Evolutionary conservation across 2,329 filamentous ascomycete species (phyloP).

Genomic region (Alternaria metachromatica): DNA sequence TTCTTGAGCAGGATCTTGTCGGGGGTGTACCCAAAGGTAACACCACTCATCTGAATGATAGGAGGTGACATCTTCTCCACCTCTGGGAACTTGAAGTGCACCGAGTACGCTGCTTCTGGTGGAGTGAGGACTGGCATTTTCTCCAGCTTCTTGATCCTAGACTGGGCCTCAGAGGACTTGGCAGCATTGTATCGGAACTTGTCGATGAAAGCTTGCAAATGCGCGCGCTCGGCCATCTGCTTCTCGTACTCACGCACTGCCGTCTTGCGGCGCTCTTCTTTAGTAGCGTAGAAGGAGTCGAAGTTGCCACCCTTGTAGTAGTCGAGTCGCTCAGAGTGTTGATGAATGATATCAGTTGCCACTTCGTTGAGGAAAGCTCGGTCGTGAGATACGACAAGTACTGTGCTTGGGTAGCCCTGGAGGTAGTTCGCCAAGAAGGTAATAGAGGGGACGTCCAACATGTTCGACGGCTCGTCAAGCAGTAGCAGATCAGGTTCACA

Average conservation of each 20-base stretch:
- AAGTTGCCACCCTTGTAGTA: constrained; percentile 99
- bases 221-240: constrained; percentile 91
- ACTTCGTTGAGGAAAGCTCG: constrained; percentile 98
- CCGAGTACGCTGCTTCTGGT: constrained; percentile 92
- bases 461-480: constrained; percentile 99
- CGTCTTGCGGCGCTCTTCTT: constrained; percentile 95
- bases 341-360: constrained; percentile 98
- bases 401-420: constrained; percentile 89
- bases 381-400: constrained; percentile 98
- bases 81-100: constrained; percentile 96
- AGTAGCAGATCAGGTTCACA: constrained; percentile 95
- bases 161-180: constrained; percentile 97
- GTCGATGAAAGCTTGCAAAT: constrained; percentile 97
- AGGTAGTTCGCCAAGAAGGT: constrained; percentile 97
- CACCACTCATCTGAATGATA: constrained; percentile 95
- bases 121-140: constrained; percentile 91
- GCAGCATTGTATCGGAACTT: constrained; percentile 99
- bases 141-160: constrained; percentile 98
- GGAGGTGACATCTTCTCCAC: constrained; percentile 97
- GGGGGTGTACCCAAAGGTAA: constrained; percentile 84
- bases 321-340: constrained; percentile 94
- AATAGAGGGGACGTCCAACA: constrained; percentile 99
- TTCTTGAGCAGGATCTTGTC: constrained; percentile 82
- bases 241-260: constrained; percentile 98
- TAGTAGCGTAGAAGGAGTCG: constrained; percentile 77